These are phyloP conservation scores for Tremellales sp. DNA, from an alignment of 1,284 basidiomycete species.

Conservation along the genomic window DNA sequence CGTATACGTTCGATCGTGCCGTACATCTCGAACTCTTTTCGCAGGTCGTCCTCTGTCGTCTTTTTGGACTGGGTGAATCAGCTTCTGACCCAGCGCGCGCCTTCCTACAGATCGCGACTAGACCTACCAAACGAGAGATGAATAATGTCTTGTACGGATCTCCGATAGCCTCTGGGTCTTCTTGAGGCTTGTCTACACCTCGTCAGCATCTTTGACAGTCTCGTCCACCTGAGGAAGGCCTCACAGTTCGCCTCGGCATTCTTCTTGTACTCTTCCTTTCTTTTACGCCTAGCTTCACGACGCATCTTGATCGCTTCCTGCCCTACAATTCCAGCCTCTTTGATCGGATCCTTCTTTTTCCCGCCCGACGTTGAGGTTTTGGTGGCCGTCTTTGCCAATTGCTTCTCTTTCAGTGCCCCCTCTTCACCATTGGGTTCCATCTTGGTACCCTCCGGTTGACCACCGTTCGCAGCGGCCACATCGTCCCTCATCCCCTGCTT, in stretches of 20 bases:
- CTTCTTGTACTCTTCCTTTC: conserved; percentile 73
- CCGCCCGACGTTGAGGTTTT: conserved; percentile 28
- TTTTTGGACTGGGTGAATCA: conserved; percentile 61
- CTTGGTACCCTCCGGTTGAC: conserved; percentile 1
- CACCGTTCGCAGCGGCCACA: conserved; percentile 5
- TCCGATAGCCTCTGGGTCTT: conserved; percentile 87
- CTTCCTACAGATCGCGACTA: background rate
- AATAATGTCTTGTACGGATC: conserved; percentile 99
- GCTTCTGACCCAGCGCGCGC: background rate
- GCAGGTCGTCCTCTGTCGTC: conserved; percentile 83
- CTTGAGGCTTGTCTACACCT: conserved; percentile 69
- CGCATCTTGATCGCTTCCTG: conserved; percentile 59
- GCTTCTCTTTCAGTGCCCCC: conserved; percentile 5
- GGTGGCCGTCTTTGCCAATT: conserved; percentile 39
- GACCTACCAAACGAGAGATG: conserved; percentile 77
- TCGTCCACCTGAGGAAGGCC: conserved; percentile 39
- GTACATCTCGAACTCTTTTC: conserved; percentile 91
- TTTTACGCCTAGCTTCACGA: conserved; percentile 73
- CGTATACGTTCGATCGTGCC: conserved; percentile 89
- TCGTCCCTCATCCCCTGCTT: conserved; percentile 50
- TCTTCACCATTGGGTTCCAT: conserved; percentile 3
- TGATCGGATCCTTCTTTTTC: conserved; percentile 58
- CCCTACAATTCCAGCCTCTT: conserved; percentile 51
- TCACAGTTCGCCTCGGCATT: conserved; percentile 74
- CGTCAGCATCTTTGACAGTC: background rate